Evolutionary conservation across 257 asterid species (phyloP), one percentile per base, ranked within the genome.

Genomic region (Solanum virginianum): DNA sequence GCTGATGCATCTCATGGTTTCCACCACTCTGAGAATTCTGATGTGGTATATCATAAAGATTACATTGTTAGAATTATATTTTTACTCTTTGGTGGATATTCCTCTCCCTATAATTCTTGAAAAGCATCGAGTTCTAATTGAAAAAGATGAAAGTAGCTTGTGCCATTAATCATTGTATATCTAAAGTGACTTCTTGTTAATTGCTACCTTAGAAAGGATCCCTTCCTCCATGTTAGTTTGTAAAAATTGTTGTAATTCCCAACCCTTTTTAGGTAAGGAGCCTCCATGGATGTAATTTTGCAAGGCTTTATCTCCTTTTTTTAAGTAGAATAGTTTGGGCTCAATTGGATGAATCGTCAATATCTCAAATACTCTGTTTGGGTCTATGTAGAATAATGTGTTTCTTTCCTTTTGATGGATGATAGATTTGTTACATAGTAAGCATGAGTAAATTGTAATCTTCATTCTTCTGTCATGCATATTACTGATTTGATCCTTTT

Each of bases 1-100:
- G 90, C 83, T 70, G 94, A 88, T 86, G 89, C 90, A 87, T 88
- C 96, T 72, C 92, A 89, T 70, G 87, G 88, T 86, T 88, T 85
- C 8, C 91, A 77, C 85, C 86, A 70, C 77, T 84, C 91, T 83
- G 95, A 89, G 89, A 85, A 87, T 89, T 89, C 89, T 57, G 72
- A 91, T 85, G 82, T 8, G 95, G 98, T 93, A 85, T 68, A 54
- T 87, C 83, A 75, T 26, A 9, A 53, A 79, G 39, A 51, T 79
- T 79, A 53, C 26, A 8, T 53, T 79, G 84, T 86, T 57, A 13
- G 14, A 65, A 55, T 69, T 47, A 87, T 80, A 7, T 18, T 16
- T 54, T 24, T 16, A 15, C 79, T 15, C 13, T 41, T 84, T 18
- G 39, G 18, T 72, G 59, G 82, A 83, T 62, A 47, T 80, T 29